These are phyloP conservation scores for Geotrichum aggregatum DNA, from an alignment of 1,139 yeast species.

Conservation along the genomic window DNA sequence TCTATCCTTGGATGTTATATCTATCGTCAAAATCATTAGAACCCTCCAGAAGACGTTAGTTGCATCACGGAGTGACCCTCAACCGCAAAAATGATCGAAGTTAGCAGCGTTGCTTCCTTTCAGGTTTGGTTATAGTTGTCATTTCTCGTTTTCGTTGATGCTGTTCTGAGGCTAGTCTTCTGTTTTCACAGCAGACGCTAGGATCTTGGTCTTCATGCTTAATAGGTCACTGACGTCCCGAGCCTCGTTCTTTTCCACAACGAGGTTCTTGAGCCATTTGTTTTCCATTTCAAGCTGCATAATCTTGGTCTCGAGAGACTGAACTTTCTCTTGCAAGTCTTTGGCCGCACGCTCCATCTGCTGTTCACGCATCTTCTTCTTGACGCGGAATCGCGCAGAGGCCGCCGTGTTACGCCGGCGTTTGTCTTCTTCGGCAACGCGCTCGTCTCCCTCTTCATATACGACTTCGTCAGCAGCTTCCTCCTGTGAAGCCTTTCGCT, in stretches of 20 bases:
- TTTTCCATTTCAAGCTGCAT: slow-evolving; percentile 80
- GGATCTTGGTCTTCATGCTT: slow-evolving; percentile 31
- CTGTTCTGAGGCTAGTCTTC: not conserved
- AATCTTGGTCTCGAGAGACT: slow-evolving; percentile 56
- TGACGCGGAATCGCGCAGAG: slow-evolving; percentile 72
- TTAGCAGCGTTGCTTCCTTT: slow-evolving; percentile 7
- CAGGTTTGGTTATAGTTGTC: slow-evolving; percentile 6
- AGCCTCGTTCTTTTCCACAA: slow-evolving; percentile 56
- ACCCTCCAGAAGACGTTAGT: not conserved
- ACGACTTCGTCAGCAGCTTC: not conserved
- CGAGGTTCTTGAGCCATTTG: slow-evolving; percentile 68
- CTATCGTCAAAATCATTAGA: slow-evolving; percentile 1
- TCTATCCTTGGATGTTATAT: not conserved
- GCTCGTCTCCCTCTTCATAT: slow-evolving; percentile 18
- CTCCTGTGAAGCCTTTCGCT: not conserved
- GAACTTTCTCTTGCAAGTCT: slow-evolving; percentile 59
- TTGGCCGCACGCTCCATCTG: slow-evolving; percentile 70
- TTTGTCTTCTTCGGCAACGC: slow-evolving; percentile 53
- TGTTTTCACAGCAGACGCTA: not conserved
- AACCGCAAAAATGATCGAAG: slow-evolving; percentile 5
- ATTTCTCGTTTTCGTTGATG: not conserved
- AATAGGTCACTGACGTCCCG: slow-evolving; percentile 35
- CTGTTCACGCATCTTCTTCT: slow-evolving; percentile 77
- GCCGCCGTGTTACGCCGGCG: slow-evolving; percentile 78
- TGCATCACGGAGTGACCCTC: slow-evolving; percentile 9